Base-by-base conservation (phyloP, 306 rosid species). In the Ormosia semicastrata region DNA sequence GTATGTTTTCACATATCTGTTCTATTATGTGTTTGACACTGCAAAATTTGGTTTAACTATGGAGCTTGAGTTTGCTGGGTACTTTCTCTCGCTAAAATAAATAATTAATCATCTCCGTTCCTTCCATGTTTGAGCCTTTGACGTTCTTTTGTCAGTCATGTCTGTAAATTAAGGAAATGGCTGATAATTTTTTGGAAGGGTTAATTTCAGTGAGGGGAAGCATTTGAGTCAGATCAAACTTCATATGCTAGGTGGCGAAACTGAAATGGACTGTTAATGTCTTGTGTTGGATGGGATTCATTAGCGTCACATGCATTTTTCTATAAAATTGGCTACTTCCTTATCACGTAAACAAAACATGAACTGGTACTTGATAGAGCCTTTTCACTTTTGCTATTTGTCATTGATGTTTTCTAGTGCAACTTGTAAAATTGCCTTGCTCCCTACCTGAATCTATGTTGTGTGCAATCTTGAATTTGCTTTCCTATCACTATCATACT, bases 1-100 rank as follows among this genome's bases (percentile, higher is more conserved):
- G 99, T 95, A 92, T 50, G 92, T 83, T 82, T 78, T 76, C 66
- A 5, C 32, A 10, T 66, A 56, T 88, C 84, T 33, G 24, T 68
- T 71, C 41, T 69, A 39, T 76, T 8, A 3, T 37, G 12, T 6
- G 39, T 66, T 30, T 71, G n/a, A 39, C 32, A n/a, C 37, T 75
- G 65, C 33, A 30, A 36, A 63, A 29, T 18, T 53, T 8, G 65
- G 41, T 34, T 79, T 79, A 18, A 50, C 69, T 36, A 24, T 32
- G 32, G 18, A 43, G 66, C 62, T 52, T 12, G 24, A 68, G 47
- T 34, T 71, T 71, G 41, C 10, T 71, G 76, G 34, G 15, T 8
- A 50, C 0, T 15, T n/a, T 14, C 62, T 33, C 29, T 69, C 4
- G 2, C 30, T 50, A 32, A 46, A 34, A 71, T 3, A 71, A 49